Evolutionary conservation across 2,329 filamentous ascomycete genomes (phyloP).

Genomic region (Aschersonia sp.): DNA sequence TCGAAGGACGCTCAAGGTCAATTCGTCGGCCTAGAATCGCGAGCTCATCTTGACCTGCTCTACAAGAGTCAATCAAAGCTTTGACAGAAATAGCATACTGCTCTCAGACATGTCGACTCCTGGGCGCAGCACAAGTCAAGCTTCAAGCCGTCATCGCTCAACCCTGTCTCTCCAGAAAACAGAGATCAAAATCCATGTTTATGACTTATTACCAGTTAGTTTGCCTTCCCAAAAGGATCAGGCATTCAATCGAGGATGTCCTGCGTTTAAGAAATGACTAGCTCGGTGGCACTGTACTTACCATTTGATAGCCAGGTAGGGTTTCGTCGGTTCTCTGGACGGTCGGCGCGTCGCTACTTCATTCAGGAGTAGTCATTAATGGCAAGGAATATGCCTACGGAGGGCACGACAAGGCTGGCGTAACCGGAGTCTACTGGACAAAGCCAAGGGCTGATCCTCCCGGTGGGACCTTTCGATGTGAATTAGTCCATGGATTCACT

Average conservation of each 20-base stretch:
- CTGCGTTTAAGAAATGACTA: too few relatives aligned
- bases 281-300: not conserved
- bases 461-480: slow-evolving; percentile 61
- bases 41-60: not conserved
- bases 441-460: slow-evolving; percentile 58
- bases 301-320: slow-evolving; percentile 44
- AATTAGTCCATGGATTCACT: slow-evolving; percentile 69
- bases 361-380: slow-evolving; percentile 72
- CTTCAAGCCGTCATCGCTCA: slow-evolving; percentile 36
- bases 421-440: slow-evolving; percentile 77
- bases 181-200: slow-evolving; percentile 63
- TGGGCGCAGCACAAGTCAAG: slow-evolving; percentile 11
- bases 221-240: not conserved
- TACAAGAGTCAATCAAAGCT: not conserved
- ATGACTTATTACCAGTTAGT: slow-evolving; percentile 58
- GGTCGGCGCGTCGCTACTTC: slow-evolving; percentile 62
- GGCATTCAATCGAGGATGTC: not conserved
- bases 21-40: too few relatives aligned
- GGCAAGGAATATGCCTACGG: slow-evolving; percentile 75
- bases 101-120: slow-evolving; percentile 12
- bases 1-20: too few relatives aligned
- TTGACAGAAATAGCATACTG: not conserved
- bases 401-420: slow-evolving; percentile 55
- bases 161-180: slow-evolving; percentile 58
- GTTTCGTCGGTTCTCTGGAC: slow-evolving; percentile 67